Evolutionary conservation across 1,284 basidiomycete genomes (phyloP).

Genomic region (Cutaneotrichosporon sp.): DNA sequence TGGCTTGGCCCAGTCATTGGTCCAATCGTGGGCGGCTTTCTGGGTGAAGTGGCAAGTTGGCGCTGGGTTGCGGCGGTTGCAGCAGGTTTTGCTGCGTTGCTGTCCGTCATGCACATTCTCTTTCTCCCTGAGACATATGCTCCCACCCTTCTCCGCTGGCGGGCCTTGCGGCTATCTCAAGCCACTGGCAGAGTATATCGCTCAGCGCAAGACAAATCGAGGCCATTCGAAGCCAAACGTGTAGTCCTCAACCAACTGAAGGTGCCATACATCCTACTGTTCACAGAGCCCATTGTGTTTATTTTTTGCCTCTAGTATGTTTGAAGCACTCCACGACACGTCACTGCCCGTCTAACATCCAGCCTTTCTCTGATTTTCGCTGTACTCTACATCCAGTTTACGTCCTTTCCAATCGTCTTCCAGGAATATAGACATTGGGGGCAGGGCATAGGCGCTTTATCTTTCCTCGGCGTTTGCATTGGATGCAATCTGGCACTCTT

Average conservation of each 20-base stretch:
- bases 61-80: constrained; percentile 61
- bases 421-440: constrained; percentile 26
- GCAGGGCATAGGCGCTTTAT: constrained; percentile 55
- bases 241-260: constrained; percentile 38
- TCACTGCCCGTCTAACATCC: background rate
- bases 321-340: background rate
- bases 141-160: constrained; percentile 39
- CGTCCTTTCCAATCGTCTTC: constrained; percentile 49
- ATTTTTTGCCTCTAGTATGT: constrained; percentile 52
- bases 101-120: constrained; percentile 30
- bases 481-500: constrained; percentile 56
- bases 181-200: constrained; percentile 37
- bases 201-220: constrained; percentile 44
- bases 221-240: constrained; percentile 29
- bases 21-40: constrained; percentile 12
- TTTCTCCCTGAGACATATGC: constrained; percentile 47
- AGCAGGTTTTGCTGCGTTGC: constrained; percentile 48
- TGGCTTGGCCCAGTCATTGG: constrained; percentile 42
- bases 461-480: constrained; percentile 60
- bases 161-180: constrained; percentile 33
- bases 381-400: constrained; percentile 34
- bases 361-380: constrained; percentile 25
- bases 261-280: constrained; percentile 54
- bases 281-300: constrained; percentile 63
- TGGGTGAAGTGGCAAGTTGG: constrained; percentile 31